Base-by-base conservation (phyloP, 2,329 filamentous ascomycete species). In the Setomelanomma holmii region DNA sequence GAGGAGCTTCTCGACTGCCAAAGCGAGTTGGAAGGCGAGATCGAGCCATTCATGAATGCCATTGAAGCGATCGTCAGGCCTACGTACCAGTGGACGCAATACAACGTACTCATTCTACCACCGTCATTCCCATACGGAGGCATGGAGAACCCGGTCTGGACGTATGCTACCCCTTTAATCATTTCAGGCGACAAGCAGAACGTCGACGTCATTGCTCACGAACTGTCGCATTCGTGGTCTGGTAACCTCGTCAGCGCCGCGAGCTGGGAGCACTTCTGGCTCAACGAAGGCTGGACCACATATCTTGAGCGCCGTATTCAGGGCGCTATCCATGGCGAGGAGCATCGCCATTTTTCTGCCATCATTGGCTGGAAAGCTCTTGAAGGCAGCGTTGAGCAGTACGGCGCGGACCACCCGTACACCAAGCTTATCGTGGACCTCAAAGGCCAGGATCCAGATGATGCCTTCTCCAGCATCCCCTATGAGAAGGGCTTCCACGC, bases 401-500 rank as follows among this genome's bases (percentile, higher is more conserved):
- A 88, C 66, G 93, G 93, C 34, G 80, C 86, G 45, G 89, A 96
- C 60, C 92, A 96, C 71, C 89, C 93, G 64, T 98, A 95, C 78
- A 99, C 95, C 6, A 96, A 96, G 74, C 83, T 99, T 47, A 86
- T 96, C 61, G 84, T 93, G 54, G 87, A 91, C 71, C 87, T 98
- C 58, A 90, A 93, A 71, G 91, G 91, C 51, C 88, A 95, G 61
- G 93, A 98, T 66, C 95, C 95, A 0, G 95, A 98, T 73, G 95
- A 99, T 74, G 90, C 93, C 1, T 99, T 98, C 78, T 96, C 90
- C 62, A 89, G 86, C 21, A 82, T 98, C 27, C 92, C 95, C 0
- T 99, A 99, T 68, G 93, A 98, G 73, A 98, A 99, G 77, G 93
- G 93, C 3, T 98, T 96, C 76, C 90, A 90, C 69, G 96, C 98